phyloP scores from a whole-genome alignment of 1,284 basidiomycete genomes.

The Afroboletus lepidellus region DNA sequence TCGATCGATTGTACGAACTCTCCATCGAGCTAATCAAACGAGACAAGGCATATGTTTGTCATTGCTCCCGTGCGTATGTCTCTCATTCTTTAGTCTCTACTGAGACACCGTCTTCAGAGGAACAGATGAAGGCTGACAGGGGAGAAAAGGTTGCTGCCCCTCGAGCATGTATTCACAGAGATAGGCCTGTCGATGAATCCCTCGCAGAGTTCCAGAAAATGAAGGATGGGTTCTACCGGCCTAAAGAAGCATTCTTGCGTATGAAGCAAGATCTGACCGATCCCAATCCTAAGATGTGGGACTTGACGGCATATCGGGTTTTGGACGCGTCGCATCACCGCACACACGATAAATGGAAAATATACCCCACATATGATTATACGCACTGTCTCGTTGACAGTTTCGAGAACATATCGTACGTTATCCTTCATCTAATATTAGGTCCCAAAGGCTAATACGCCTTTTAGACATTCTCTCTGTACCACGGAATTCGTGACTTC shows the following conservation, averaged over 20 bases:
- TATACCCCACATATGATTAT: conserved; percentile 98
- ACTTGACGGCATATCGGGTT: conserved; percentile 95
- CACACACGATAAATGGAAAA: conserved; percentile 90
- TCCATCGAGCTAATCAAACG: conserved; percentile 90
- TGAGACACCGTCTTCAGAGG: conserved; percentile 49
- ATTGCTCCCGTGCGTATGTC: conserved; percentile 82
- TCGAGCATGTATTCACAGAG: conserved; percentile 83
- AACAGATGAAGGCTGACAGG: conserved; percentile 89
- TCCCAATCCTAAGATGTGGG: conserved; percentile 99
- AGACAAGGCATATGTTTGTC: conserved; percentile 94
- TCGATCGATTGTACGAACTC: conserved; percentile 84
- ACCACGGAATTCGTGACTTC: conserved; percentile 97
- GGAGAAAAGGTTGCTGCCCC: conserved; percentile 79
- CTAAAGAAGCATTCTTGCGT: conserved; percentile 88
- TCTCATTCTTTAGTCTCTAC: not conserved
- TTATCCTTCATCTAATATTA: conserved; percentile 25
- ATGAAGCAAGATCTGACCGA: conserved; percentile 98
- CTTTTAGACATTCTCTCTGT: conserved; percentile 96
- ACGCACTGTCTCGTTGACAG: conserved; percentile 99
- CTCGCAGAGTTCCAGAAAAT: conserved; percentile 89
- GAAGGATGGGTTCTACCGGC: conserved; percentile 88
- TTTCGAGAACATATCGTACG: conserved; percentile 98
- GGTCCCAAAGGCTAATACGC: no score
- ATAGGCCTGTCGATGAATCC: conserved; percentile 83
- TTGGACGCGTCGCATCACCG: conserved; percentile 91